phyloP scores from a whole-genome alignment of 1,284 basidiomycete genomes.

The Schizopora paradoxa region DNA sequence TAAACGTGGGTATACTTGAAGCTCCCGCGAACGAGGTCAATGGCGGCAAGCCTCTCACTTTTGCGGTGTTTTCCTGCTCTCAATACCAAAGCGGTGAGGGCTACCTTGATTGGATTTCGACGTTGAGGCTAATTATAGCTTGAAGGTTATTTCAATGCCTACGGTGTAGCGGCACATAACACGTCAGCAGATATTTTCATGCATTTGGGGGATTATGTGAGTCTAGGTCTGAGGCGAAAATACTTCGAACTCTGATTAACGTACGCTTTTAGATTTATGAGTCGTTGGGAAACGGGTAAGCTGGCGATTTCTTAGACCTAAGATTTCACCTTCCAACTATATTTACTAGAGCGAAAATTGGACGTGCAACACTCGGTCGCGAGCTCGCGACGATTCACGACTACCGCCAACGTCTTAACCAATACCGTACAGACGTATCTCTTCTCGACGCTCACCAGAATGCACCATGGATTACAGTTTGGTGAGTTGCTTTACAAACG shows the following conservation, averaged over 20 bases:
- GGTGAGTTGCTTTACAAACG: conserved; percentile 31
- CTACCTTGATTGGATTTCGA: too few species aligned
- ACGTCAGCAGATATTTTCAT: conserved; percentile 54
- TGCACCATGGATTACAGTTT: conserved; percentile 56
- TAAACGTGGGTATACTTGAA: conserved; percentile 17
- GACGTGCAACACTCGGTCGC: conserved; percentile 42
- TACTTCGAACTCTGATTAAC: background rate
- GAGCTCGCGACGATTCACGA: conserved; percentile 60
- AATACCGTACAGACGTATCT: conserved; percentile 53
- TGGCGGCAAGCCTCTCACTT: conserved; percentile 46
- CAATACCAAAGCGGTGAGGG: conserved; percentile 45
- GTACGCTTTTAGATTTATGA: conserved; percentile 42
- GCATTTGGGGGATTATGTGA: conserved; percentile 62
- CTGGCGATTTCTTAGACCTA: background rate
- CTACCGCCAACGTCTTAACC: conserved; percentile 55
- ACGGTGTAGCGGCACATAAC: conserved; percentile 53
- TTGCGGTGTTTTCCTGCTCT: conserved; percentile 60
- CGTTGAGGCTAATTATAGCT: conserved; percentile 2
- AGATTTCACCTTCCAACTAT: background rate
- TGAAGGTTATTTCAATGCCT: conserved; percentile 65
- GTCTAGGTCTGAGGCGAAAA: conserved; percentile 15
- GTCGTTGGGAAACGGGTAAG: conserved; percentile 42
- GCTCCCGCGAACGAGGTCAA: conserved; percentile 49
- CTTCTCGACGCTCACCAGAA: conserved; percentile 45
- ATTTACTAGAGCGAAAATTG: conserved; percentile 35